Conservation (phyloP, 192 early-diverging fungal genomes). For the Coemansia sp. region DNA sequence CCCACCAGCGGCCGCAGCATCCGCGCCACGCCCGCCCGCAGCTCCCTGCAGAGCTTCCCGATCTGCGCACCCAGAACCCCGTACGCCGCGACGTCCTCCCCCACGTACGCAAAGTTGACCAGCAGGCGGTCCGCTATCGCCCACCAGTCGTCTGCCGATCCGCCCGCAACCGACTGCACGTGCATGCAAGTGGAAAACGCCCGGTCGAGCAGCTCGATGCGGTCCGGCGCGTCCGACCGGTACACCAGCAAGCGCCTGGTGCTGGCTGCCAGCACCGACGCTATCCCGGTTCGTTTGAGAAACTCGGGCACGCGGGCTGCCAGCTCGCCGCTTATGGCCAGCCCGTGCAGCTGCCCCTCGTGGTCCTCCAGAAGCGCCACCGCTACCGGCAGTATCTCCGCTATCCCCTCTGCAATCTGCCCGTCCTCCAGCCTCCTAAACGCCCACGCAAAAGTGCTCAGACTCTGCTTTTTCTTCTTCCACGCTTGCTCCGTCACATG, state of each 20-base stretch:
- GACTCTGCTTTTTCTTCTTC: constrained; percentile 21
- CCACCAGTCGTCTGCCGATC: constrained; percentile 19
- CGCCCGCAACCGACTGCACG: constrained; percentile 3
- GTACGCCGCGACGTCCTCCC: constrained; percentile 26
- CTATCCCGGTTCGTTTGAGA: constrained; percentile 37
- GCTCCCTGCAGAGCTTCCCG: constrained; percentile 8
- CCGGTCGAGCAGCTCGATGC: constrained; percentile 14
- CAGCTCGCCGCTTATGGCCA: constrained; percentile 14
- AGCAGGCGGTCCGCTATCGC: constrained; percentile 19
- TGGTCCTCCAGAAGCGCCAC: constrained; percentile 41
- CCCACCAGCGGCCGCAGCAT: constrained; percentile 37
- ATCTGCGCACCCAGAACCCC: constrained; percentile 17
- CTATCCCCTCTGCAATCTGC: constrained; percentile 8
- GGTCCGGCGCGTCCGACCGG: constrained; percentile 12
- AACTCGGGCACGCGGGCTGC: constrained; percentile 11
- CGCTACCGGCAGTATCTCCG: constrained; percentile 32
- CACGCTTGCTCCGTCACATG: constrained; percentile 13
- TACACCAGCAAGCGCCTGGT: constrained; percentile 16
- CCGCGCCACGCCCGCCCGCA: constrained; percentile 29
- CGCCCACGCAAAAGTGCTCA: constrained; percentile 36
- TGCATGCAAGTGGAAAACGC: constrained; percentile 20
- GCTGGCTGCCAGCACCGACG: constrained; percentile 23
- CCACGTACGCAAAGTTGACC: constrained; percentile 26
- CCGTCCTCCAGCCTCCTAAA: constrained; percentile 9
- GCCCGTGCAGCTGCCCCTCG: constrained; percentile 25